Base-by-base conservation (phyloP, 1,139 yeast species). In the Zygotorulaspora mrakii region DNA sequence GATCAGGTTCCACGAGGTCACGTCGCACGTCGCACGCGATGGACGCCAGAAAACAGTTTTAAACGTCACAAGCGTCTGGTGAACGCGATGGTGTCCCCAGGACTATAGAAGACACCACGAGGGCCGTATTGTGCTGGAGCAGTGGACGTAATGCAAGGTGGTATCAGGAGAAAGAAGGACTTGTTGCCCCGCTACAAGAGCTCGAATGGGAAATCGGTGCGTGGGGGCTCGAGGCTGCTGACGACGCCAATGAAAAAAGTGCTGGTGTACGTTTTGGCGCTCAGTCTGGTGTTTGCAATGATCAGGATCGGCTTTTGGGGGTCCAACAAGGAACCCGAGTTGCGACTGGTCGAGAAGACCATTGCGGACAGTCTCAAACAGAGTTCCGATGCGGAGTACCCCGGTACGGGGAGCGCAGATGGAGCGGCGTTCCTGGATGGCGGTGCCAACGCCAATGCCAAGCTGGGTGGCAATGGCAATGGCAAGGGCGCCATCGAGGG, bases 211-310 rank as follows among this genome's bases (percentile, higher is more conserved):
- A 29, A 33, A 18, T 30, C 41, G 35, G 11, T 40, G 25, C 31
- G 40, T 18, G 33, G 35, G 32, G 44, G 48, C 17, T 47, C 53
- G 18, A 53, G n/a, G n/a, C n/a, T 48, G 35, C 57, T 70, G 47
- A 69, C 74, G 1, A 69, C 74, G 3, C 73, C 74, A 17, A 65
- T 67, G 66, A 69, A 70, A 51, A 70, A 68, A 46, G 41, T 68
- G 17, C 11, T 69, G 1, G 61, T 59, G 1, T 71, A 71, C 45
- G 32, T 64, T 5, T n/a, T 60, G 8, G 50, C 67, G 17, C 52
- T 70, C 29, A 21, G 47, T 10, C 27, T 55, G n/a, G 47, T 68
- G 17, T 65, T 64, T 7, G 42, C 57, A 3, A 39, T 66, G 31
- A 52, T 70, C 16, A 57, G 59, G 34, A 45, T 45, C 8, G 54